Evolutionary conservation across 306 rosid genomes (phyloP), one percentile per base, ranked within the genome.

Genomic region (Pyrus bretschneideri): DNA sequence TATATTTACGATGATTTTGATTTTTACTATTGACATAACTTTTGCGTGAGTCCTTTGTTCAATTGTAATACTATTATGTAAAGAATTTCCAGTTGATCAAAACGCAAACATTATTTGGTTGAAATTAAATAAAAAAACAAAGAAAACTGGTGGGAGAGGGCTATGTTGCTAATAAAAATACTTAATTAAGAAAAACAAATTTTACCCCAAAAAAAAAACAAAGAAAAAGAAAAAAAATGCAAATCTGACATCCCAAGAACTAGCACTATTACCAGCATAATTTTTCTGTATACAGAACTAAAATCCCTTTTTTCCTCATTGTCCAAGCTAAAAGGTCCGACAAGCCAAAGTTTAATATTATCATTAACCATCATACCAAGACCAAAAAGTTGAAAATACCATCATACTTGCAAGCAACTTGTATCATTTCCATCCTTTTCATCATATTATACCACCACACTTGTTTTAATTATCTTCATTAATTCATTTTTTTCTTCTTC

Each of bases 341-440:
- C 67, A 69, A 63, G 76, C 62, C 75, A 25, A 77, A 77, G 81
- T 77, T 77, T 44, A 49, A 78, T 73, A 62, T 63, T 75, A 82
- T 79, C 80, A 79, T 71, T 76, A 79, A 67, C 66, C 77, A 80
- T 83, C 84, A 79, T 72, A 66, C 49, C 72, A 62, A 40, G 73
- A 79, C 59, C 67, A 79, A 67, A 79, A 76, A 61, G 75, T 35
- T 31, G 42, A 59, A 67, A 59, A 54, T 65, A 59, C 71, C 76
- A 79, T 79, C 79, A 80, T 67, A 59, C 62, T 67, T 4, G 58
- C 54, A 60, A 71, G 78, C 77, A 59, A 68, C 75, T 79, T 61
- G 79, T 49, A 72, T 80, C 74, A 76, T 81, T 72, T 68, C 73
- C 79, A 54, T 61, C 65, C 76, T 63, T 63, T 46, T 66, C 76